A percentile compares a stretch with the other conserved stretches of the same genome.
Conservation (phyloP, 441 rosid species). For the Arabidopsis hybrid region DNA sequence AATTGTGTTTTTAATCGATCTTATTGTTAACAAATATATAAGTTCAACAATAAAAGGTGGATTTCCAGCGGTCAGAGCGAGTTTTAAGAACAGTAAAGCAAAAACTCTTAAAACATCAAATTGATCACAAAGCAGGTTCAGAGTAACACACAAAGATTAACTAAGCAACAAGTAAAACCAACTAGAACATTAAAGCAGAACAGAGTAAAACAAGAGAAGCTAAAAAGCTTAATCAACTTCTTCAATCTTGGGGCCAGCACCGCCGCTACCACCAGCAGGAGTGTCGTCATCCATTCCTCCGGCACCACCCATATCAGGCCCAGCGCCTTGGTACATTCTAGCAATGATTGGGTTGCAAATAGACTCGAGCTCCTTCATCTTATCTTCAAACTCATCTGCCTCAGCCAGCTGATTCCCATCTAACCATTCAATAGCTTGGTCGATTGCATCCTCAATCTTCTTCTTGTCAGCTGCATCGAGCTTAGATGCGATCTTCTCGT, state of each 20-base stretch:
- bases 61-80: not conserved
- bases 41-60: not conserved
- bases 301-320: slow-evolving; percentile 55
- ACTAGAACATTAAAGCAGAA: not conserved
- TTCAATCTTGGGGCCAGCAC: slow-evolving; percentile 81
- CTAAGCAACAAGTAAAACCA: not conserved
- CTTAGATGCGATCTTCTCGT: slow-evolving; percentile 60
- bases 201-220: not conserved
- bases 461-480: slow-evolving; percentile 59
- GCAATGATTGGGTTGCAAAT: slow-evolving; percentile 68
- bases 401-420: slow-evolving; percentile 67
- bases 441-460: slow-evolving; percentile 65
- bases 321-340: slow-evolving; percentile 64
- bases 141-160: not conserved
- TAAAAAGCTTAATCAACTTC: slow-evolving; percentile 64
- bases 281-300: slow-evolving; percentile 58
- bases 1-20: too few species aligned
- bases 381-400: slow-evolving; percentile 65
- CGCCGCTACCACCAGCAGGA: slow-evolving; percentile 55
- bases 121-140: not conserved
- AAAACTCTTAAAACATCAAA: too few species aligned
- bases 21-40: too few species aligned
- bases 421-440: slow-evolving; percentile 62
- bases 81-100: not conserved
- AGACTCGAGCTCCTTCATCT: slow-evolving; percentile 73